These are phyloP conservation scores for Microsporum audouinii DNA, from an alignment of 2,329 filamentous ascomycete genomes.

Conservation along the genomic window DNA sequence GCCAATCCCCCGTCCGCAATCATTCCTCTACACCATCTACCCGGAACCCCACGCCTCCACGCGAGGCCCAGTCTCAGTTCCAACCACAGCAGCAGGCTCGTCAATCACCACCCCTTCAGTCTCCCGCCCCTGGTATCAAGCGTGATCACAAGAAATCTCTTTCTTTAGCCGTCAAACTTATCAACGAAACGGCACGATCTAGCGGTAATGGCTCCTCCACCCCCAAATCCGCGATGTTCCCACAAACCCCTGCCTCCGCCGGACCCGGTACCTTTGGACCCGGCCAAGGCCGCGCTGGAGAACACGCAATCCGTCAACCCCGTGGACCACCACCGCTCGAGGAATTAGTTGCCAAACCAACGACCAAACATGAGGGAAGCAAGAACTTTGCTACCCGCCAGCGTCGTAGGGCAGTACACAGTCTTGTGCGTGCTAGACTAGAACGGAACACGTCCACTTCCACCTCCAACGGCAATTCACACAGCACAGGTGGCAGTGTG, in stretches of 20 bases:
- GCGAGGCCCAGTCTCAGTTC: constrained; percentile 3
- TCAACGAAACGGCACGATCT: constrained; percentile 32
- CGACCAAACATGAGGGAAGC: constrained; percentile 86
- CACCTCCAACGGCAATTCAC: constrained; percentile 53
- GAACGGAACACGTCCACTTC: constrained; percentile 55
- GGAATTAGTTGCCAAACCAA: constrained; percentile 80
- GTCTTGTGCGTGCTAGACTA: constrained; percentile 77
- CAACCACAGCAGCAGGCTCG: background rate
- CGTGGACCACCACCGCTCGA: constrained; percentile 85
- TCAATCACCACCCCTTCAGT: constrained; percentile 5
- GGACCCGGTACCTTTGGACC: constrained; percentile 67
- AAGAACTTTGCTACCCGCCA: constrained; percentile 92
- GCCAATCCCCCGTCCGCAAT: constrained; percentile 38
- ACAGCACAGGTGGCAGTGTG: constrained; percentile 58
- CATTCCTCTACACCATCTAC: constrained; percentile 40
- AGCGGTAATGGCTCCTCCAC: constrained; percentile 42
- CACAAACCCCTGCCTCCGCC: constrained; percentile 59
- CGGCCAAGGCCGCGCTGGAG: constrained; percentile 82
- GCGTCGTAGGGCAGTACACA: constrained; percentile 82
- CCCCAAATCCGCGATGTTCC: constrained; percentile 70
- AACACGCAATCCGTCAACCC: constrained; percentile 87
- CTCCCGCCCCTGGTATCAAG: constrained; percentile 50
- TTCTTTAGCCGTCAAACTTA: constrained; percentile 45
- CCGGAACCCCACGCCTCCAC: constrained; percentile 8
- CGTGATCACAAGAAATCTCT: constrained; percentile 82